Percentiles rank a stretch among this genome's conserved stretches.
Evolutionary conservation across 169 alveolate species (phyloP).

Genomic region (Eimeria necatrix): DNA sequence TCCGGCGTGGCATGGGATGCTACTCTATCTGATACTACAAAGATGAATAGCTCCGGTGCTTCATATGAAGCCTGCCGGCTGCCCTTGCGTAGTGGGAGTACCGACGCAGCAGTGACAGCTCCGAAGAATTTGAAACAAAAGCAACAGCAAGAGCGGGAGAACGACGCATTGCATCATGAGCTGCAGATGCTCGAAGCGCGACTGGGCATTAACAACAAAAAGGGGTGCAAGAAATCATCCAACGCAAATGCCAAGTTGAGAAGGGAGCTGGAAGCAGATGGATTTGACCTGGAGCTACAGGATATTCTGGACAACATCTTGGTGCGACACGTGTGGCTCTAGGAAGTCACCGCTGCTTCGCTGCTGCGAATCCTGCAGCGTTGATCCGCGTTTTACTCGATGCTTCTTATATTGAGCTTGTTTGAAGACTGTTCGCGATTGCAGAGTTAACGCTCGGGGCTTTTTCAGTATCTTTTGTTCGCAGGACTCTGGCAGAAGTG

Average conservation of each 20-base stretch:
- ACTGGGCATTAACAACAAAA: background rate
- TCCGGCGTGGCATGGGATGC: background rate
- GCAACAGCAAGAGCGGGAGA: background rate
- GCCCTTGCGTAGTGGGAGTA: background rate
- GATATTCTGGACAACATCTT: conserved; percentile 51
- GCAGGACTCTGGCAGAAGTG: too few species aligned
- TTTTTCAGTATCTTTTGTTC: too few species aligned
- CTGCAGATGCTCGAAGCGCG: conserved; percentile 48
- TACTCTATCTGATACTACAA: background rate
- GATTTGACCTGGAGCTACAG: conserved; percentile 69
- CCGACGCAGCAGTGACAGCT: background rate
- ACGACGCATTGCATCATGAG: conserved; percentile 43
- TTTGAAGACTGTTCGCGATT: too few species aligned
- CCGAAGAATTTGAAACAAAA: background rate
- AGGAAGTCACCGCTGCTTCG: background rate
- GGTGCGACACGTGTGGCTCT: background rate
- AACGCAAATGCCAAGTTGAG: conserved; percentile 43
- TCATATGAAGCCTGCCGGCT: background rate
- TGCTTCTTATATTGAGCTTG: too few species aligned
- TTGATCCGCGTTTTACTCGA: background rate
- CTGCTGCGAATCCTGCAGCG: background rate
- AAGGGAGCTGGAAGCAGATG: conserved; percentile 69
- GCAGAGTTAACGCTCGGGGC: too few species aligned
- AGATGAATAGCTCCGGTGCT: too few species aligned
- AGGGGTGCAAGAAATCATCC: background rate